A percentile compares a stretch with the other conserved stretches of the same genome.
These are phyloP conservation scores for Lachancea waltii DNA, from an alignment of 805 yeast species.

Conservation along the genomic window DNA sequence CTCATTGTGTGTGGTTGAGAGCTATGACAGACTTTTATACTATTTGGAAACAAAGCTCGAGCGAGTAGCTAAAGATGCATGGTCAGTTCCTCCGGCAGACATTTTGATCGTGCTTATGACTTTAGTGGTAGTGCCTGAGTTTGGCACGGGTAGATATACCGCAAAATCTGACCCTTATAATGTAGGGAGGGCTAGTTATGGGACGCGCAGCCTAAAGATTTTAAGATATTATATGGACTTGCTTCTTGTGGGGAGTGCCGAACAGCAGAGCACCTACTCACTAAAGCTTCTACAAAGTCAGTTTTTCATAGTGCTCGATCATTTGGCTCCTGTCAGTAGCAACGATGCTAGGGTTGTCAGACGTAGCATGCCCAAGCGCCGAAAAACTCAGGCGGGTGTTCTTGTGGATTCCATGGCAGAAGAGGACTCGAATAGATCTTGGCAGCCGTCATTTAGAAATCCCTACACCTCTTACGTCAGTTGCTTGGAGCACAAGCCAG, in stretches of 20 bases:
- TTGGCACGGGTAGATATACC: constrained; percentile 22
- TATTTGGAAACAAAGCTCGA: constrained; percentile 30
- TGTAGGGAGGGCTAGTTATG: constrained; percentile 25
- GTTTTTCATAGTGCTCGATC: constrained; percentile 14
- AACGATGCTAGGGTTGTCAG: not conserved
- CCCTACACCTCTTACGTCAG: constrained; percentile 19
- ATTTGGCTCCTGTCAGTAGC: not conserved
- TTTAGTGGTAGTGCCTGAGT: constrained; percentile 31
- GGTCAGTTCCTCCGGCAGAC: constrained; percentile 31
- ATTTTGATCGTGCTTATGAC: constrained; percentile 34
- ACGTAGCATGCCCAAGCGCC: constrained; percentile 9
- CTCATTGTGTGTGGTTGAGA: constrained; percentile 27
- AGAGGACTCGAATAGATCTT: not conserved
- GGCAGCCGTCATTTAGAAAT: not conserved
- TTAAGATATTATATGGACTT: constrained; percentile 19
- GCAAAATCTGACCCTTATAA: constrained; percentile 25
- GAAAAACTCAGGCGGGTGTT: constrained; percentile 13
- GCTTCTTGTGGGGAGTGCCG: constrained; percentile 16
- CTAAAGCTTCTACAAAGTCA: constrained; percentile 29
- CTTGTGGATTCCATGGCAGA: not conserved
- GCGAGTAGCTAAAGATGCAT: not conserved
- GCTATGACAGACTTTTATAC: constrained; percentile 34
- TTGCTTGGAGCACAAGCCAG: constrained; percentile 15
- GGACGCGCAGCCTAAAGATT: constrained; percentile 32
- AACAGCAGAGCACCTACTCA: constrained; percentile 13